Base-by-base conservation (phyloP, 805 yeast genomes). In the Brettanomyces custersianus region DNA sequence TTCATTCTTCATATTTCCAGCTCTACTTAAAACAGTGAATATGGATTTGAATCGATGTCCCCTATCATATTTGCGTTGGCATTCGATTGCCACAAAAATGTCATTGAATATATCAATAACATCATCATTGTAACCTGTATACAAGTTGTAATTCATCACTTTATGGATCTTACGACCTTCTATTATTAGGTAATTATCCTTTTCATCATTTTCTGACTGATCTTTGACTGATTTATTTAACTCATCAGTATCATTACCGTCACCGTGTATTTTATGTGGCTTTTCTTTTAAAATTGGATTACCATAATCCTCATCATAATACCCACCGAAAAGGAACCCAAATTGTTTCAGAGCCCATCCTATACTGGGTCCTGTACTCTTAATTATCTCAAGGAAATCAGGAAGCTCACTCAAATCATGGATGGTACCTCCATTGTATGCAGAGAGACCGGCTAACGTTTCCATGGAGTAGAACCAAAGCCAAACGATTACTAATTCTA, bases 401-500 rank as follows among this genome's bases (percentile, higher is more conserved):
- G 58, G 66, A 15, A 77, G 45, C 39, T 77, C 84, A 13, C 60
- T 66, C 34, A 66, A 64, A 17, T 64, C 57, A 31, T 68, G 70
- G 13, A 76, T 57, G 0, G 82, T 74, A 6, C 85, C 84, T 11
- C 84, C 84, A 28, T 61, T 55, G 3, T 72, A 68, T 15, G 74
- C 68, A 18, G 76, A 69, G 17, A 77, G 48, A 0, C 77, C 78
- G 0, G 83, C 83, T 29, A 78, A 57, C 2, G 72, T 59, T 46
- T 78, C 86, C 63, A 77, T 68, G 2, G 72, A 59, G n/a, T 68
- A 62, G 47, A 73, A 78, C 83, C 83, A 77, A 31, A 60, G 54
- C 54, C 73, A 71, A 47, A 57, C 52, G 29, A 59, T 52, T 4
- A 52, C 50, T 13, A 57, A 40, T 16, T 55, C 66, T 10, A 70